These are phyloP conservation scores for Candida tetrigidarum DNA, from an alignment of 1,139 yeast species.

Conservation along the genomic window DNA sequence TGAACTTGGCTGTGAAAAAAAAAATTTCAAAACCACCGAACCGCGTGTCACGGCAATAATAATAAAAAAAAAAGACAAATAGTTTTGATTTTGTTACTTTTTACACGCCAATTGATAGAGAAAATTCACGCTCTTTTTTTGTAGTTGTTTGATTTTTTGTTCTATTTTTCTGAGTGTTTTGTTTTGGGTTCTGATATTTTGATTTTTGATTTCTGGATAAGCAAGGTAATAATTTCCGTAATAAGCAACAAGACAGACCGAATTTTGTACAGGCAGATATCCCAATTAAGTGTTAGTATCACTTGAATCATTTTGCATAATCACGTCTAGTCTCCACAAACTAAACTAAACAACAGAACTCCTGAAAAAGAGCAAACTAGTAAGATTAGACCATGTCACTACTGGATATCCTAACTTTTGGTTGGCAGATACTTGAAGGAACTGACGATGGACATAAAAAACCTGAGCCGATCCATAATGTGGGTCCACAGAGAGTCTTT, in stretches of 20 bases:
- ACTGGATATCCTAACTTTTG: conserved; percentile 8
- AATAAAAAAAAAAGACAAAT: not conserved
- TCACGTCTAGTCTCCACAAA: too few relatives aligned
- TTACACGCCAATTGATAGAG: not conserved
- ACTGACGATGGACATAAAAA: conserved; percentile 5
- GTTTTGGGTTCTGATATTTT: too few relatives aligned
- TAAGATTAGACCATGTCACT: too few relatives aligned
- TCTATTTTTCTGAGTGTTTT: too few relatives aligned
- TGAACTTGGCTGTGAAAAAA: conserved; percentile 4
- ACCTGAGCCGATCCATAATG: conserved; percentile 18
- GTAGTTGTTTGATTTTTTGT: not conserved
- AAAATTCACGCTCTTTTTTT: not conserved
- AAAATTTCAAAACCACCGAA: not conserved
- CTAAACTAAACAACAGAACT: too few relatives aligned
- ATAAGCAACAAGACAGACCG: too few relatives aligned
- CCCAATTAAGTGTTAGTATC: too few relatives aligned
- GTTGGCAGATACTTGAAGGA: conserved; percentile 12
- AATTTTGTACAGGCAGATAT: too few relatives aligned
- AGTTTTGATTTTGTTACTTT: conserved; percentile 1
- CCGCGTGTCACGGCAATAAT: conserved; percentile 1
- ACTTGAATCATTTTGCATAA: too few relatives aligned
- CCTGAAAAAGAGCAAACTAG: too few relatives aligned
- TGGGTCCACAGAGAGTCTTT: conserved; percentile 50
- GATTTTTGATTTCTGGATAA: too few relatives aligned
- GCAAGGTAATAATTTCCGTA: too few relatives aligned